Percentiles rank a stretch among this genome's conserved stretches.
Conservation (phyloP, 2,329 filamentous ascomycete genomes). For the Pestalotiopsis sp. region DNA sequence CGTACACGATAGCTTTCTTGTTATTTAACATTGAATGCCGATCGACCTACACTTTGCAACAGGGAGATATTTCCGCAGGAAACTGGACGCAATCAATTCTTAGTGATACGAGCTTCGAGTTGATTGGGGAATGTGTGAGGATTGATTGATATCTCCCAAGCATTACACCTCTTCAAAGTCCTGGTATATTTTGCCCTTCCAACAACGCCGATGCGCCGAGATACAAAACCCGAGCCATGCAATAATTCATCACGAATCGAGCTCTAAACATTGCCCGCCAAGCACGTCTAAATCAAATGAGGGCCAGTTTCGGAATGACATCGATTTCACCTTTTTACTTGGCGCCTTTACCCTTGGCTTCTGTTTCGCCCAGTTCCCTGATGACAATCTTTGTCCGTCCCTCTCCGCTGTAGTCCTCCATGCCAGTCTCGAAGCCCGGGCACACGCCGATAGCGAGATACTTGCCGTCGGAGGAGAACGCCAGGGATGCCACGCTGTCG, state of each 20-base stretch:
- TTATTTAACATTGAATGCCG: background rate
- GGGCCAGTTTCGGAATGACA: background rate
- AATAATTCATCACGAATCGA: background rate
- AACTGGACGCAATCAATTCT: background rate
- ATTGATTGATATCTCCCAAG: background rate
- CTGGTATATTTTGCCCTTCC: constrained; percentile 12
- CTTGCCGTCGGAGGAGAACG: constrained; percentile 77
- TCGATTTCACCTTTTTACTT: constrained; percentile 49
- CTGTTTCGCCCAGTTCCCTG: constrained; percentile 81
- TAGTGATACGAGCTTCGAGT: background rate
- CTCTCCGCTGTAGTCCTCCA: constrained; percentile 74
- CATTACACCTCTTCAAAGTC: background rate
- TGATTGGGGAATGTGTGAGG: background rate
- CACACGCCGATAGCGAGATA: constrained; percentile 80
- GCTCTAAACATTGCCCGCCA: background rate
- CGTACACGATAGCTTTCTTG: background rate
- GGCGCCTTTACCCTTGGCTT: constrained; percentile 82
- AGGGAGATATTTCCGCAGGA: background rate
- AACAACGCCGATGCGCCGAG: constrained; percentile 15
- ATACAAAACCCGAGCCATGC: background rate
- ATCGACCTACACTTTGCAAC: background rate
- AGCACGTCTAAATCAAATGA: background rate
- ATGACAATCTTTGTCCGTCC: constrained; percentile 79
- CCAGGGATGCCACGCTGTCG: constrained; percentile 75
- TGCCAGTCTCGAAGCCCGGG: constrained; percentile 85